Evolutionary conservation across 192 early-diverging fungal genomes (phyloP), one percentile per base, ranked within the genome.

Genomic region (Umbelopsis sp.): DNA sequence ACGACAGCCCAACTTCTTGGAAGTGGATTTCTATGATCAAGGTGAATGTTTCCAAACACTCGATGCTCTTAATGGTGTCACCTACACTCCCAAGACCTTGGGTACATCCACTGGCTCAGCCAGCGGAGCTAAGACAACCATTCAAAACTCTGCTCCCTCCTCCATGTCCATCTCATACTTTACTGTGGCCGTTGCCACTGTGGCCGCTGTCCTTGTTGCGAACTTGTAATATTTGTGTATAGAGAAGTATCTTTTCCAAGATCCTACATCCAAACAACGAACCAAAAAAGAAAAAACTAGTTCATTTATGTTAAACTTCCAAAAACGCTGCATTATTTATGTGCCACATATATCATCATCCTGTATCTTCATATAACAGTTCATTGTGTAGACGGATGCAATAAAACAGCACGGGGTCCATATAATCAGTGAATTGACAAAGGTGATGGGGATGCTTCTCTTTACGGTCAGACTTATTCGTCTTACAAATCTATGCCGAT

Each of bases 21-120:
- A 88, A 0, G 86, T 93, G 6, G 92, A 93, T 72, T 93, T 88
- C 80, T 93, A 89, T 71, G 87, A 93, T 25, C 64, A 82, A 23
- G 91, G 91, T 16, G 72, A 64, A 8, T 16, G 84, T 22, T 76
- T 88, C 71, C 64, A 81, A 58, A 75, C 79, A 1, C 77, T 85
- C 5, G 89, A 85, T 2, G 67, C 76, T 46, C 50, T 89, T 21
- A 90, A 90, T 64, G 80, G 78, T 25, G 84, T 90, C 25, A 46
- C 49, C 0, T 87, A 76, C 15, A 71, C 79, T 0, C 51, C 71
- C 12, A 74, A 75, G 33, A 70, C 67, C 1, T 53, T 71, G 52
- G 69, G 69, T 21, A 46, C 65, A 3, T 18, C 65, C 35, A 4
- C 65, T 27, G 65, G 22, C 2, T 23, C 65, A 46, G 65, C 65